Percentiles rank a stretch among this genome's conserved stretches.
phyloP scores from a whole-genome alignment of 2,329 filamentous ascomycete species.

The Colletotrichum scovillei region DNA sequence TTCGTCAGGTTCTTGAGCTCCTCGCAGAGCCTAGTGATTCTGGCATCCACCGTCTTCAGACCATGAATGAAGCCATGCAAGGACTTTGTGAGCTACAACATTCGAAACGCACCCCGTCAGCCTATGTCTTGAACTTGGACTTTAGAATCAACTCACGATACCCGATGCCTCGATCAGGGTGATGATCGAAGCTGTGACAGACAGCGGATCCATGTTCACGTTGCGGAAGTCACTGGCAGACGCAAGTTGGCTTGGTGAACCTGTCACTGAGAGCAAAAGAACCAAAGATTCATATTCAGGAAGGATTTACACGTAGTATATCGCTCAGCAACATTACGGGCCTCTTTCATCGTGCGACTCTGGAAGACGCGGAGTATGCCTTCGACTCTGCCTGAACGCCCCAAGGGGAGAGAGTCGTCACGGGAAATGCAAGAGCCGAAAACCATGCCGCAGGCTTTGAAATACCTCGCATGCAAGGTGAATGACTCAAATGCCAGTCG shows the following conservation, averaged over 20 bases:
- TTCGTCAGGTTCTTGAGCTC: slow-evolving; percentile 38
- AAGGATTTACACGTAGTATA: background rate
- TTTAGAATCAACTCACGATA: slow-evolving; percentile 19
- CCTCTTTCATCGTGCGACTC: background rate
- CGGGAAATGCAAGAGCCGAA: background rate
- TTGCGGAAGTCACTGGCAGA: background rate
- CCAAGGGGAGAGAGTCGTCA: background rate
- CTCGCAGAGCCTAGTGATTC: slow-evolving; percentile 35
- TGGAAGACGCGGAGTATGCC: background rate
- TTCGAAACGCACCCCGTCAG: background rate
- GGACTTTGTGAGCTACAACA: slow-evolving; percentile 23
- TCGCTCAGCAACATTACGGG: background rate
- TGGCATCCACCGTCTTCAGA: slow-evolving; percentile 35
- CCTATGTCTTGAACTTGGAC: background rate
- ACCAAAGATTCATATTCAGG: background rate
- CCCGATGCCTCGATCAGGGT: slow-evolving; percentile 14
- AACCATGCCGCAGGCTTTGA: background rate
- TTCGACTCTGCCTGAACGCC: background rate
- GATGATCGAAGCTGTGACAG: background rate
- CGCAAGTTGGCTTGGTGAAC: background rate
- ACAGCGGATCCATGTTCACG: background rate
- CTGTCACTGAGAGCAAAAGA: background rate
- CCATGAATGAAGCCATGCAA: slow-evolving; percentile 31
- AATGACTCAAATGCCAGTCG: background rate
- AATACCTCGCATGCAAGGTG: background rate